phyloP scores from a whole-genome alignment of 106 monocot genomes.

The Iris macrosiphon region DNA sequence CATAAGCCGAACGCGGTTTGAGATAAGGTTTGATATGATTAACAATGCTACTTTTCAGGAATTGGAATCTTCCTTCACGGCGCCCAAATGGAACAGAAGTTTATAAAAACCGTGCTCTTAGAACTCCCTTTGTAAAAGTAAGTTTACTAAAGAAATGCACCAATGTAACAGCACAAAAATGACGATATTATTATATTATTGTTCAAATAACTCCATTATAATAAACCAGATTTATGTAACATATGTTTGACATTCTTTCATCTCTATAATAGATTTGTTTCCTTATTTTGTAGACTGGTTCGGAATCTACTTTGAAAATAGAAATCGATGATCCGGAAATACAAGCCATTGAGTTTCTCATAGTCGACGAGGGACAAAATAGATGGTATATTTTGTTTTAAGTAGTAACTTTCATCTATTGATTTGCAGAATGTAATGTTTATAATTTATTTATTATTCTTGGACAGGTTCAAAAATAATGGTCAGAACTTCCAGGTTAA shows the following conservation, averaged over 20 bases:
- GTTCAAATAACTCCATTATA: background rate
- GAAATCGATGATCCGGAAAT: conserved; percentile 84
- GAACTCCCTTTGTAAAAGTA: conserved; percentile 71
- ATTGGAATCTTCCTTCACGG: conserved; percentile 65
- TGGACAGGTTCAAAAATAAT: conserved; percentile 79
- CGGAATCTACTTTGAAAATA: conserved; percentile 45
- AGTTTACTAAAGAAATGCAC: background rate
- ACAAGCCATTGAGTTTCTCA: conserved; percentile 82
- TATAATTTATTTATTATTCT: conserved; percentile 1
- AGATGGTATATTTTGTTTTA: conserved; percentile 54
- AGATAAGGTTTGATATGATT: background rate
- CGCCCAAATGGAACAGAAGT: conserved; percentile 68
- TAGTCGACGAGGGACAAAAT: conserved; percentile 66
- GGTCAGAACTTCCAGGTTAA: conserved; percentile 74
- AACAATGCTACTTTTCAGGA: conserved; percentile 23
- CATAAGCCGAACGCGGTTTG: too few species aligned
- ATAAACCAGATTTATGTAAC: background rate
- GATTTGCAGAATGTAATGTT: background rate
- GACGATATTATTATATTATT: background rate
- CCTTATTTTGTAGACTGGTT: conserved; percentile 45
- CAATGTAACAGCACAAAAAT: background rate
- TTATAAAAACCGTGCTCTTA: conserved; percentile 81
- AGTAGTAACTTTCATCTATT: background rate
- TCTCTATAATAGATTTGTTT: background rate
- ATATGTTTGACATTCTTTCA: background rate